A percentile compares a stretch with the other conserved stretches of the same genome.
phyloP scores from a whole-genome alignment of 306 rosid species.

The Prunus campanulata region DNA sequence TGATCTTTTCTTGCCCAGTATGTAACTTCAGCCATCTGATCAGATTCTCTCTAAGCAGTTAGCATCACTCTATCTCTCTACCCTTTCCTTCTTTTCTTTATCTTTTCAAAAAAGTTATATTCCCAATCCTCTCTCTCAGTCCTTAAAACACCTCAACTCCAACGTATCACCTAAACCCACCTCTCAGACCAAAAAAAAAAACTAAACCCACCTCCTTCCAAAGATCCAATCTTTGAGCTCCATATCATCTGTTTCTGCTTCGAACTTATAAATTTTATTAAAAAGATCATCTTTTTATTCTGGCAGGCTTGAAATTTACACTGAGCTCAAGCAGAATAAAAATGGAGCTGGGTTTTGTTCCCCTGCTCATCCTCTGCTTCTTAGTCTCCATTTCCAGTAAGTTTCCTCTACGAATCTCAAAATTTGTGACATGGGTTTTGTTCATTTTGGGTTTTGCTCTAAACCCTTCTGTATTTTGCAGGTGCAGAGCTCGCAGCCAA shows the following conservation, averaged over 20 bases:
- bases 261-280: not conserved
- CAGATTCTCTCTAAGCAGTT: not conserved
- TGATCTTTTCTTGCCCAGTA: not conserved
- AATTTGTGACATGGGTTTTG: not conserved
- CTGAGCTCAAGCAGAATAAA: not conserved
- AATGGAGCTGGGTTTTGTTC: slow-evolving; percentile 23
- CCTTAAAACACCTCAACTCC: not conserved
- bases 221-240: slow-evolving; percentile 1
- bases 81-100: not conserved
- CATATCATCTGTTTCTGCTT: not conserved
- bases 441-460: not conserved
- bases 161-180: not conserved
- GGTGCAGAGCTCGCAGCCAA: slow-evolving; percentile 40
- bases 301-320: too few species aligned
- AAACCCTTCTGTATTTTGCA: slow-evolving; percentile 15
- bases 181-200: too few species aligned
- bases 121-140: not conserved
- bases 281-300: not conserved
- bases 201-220: not conserved
- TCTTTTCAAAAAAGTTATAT: slow-evolving; percentile 12
- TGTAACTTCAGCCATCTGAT: not conserved
- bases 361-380: slow-evolving; percentile 34
- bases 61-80: not conserved
- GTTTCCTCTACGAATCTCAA: not conserved
- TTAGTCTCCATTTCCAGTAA: slow-evolving; percentile 37